phyloP scores from a whole-genome alignment of 1,139 yeast species.

The Magnusiomyces sp. region DNA sequence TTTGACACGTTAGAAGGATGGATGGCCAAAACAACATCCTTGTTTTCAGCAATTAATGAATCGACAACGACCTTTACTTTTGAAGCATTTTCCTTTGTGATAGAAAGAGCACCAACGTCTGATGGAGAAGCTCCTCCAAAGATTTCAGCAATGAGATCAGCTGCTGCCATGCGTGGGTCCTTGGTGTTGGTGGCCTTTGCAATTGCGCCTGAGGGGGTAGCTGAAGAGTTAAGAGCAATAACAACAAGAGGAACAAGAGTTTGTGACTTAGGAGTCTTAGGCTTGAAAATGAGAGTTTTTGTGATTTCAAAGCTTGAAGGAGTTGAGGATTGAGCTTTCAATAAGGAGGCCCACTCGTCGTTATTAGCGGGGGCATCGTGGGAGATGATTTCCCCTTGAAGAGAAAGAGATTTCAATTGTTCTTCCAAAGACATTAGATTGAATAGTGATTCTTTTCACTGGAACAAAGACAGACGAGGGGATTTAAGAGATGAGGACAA shows the following conservation, averaged over 20 bases:
- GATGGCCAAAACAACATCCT: slow-evolving; percentile 37
- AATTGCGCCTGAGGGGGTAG: slow-evolving; percentile 57
- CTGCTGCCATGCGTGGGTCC: slow-evolving; percentile 83
- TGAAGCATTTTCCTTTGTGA: slow-evolving; percentile 21
- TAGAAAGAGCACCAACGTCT: slow-evolving; percentile 26
- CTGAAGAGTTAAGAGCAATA: slow-evolving; percentile 59
- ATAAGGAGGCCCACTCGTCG: slow-evolving; percentile 25
- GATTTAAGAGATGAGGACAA: too few species aligned
- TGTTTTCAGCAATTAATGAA: slow-evolving; percentile 40
- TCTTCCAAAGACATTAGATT: slow-evolving; percentile 8
- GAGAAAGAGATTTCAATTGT: slow-evolving; percentile 16
- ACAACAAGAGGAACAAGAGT: slow-evolving; percentile 77
- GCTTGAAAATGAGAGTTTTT: slow-evolving; percentile 80
- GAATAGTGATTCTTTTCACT: too few species aligned
- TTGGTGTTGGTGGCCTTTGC: slow-evolving; percentile 64
- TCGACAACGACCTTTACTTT: slow-evolving; percentile 65
- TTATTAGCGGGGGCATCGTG: slow-evolving; percentile 24
- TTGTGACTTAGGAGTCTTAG: slow-evolving; percentile 80
- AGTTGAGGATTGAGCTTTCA: slow-evolving; percentile 17
- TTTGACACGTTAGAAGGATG: slow-evolving; percentile 53
- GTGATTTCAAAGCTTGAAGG: slow-evolving; percentile 29
- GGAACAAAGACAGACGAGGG: too few species aligned
- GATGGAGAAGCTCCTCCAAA: slow-evolving; percentile 54
- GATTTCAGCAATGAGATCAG: slow-evolving; percentile 62
- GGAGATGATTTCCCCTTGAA: slow-evolving; percentile 15